Percentiles rank a stretch among this genome's conserved stretches.
phyloP scores from a whole-genome alignment of 2,329 filamentous ascomycete species.

The Talaromyces albobiverticillius region DNA sequence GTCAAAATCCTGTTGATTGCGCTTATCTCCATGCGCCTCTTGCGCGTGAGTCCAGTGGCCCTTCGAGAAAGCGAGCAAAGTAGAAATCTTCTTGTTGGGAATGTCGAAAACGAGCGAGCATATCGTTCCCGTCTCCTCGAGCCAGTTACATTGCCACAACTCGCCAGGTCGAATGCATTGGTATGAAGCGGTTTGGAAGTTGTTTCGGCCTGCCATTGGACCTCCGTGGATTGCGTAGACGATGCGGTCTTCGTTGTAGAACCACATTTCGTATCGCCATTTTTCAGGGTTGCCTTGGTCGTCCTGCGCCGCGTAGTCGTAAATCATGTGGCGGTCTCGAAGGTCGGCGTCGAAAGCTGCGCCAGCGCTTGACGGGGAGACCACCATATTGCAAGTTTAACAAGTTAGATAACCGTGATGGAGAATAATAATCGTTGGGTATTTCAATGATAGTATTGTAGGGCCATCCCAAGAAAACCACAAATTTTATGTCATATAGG shows the following conservation, averaged over 20 bases:
- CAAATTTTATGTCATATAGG: no score
- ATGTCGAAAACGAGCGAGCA: conserved; percentile 58
- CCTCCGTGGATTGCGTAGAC: conserved; percentile 61
- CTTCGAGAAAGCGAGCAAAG: conserved; percentile 54
- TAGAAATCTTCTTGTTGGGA: conserved; percentile 46
- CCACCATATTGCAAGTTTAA: no score
- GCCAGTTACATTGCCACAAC: conserved; percentile 60
- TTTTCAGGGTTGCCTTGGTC: conserved; percentile 51
- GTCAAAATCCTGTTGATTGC: conserved; percentile 50
- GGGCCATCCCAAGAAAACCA: no score
- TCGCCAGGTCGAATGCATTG: conserved; percentile 59
- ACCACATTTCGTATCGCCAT: conserved; percentile 63
- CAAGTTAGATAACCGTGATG: no score
- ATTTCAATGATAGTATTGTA: no score
- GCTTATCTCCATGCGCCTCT: conserved; percentile 56
- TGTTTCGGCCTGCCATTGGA: conserved; percentile 55
- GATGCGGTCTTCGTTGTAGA: conserved; percentile 53
- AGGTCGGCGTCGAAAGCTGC: conserved; percentile 51
- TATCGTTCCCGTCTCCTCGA: conserved; percentile 60
- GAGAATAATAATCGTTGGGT: no score
- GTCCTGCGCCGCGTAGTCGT: conserved; percentile 55
- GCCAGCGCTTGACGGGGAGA: conserved; percentile 12
- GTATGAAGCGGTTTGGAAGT: conserved; percentile 55
- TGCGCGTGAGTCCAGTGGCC: conserved; percentile 55
- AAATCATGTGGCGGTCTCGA: conserved; percentile 54